Evolutionary conservation across 352 stramenopile species (phyloP).

Genomic region (Aphanomyces euteiches): DNA sequence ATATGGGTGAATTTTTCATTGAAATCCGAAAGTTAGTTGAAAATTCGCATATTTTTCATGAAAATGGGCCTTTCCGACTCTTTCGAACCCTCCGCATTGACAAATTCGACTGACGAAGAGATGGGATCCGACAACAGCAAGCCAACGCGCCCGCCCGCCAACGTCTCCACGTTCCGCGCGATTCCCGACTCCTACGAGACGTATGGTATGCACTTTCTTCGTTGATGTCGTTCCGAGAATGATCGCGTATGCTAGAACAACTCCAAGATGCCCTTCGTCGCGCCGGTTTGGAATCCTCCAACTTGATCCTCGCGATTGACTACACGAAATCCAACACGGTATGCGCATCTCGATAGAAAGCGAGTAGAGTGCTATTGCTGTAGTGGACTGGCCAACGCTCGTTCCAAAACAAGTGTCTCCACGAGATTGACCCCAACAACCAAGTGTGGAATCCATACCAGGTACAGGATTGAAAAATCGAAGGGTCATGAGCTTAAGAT

Average conservation of each 20-base stretch:
- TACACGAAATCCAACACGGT: conserved; percentile 66
- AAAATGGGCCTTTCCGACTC: no score
- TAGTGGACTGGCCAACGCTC: conserved; percentile 65
- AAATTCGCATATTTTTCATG: no score
- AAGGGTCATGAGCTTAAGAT: background rate
- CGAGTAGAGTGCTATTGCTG: background rate
- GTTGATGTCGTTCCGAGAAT: no score
- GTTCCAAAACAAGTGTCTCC: conserved; percentile 61
- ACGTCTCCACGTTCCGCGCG: background rate
- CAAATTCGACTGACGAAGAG: background rate
- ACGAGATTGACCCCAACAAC: conserved; percentile 56
- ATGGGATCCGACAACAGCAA: background rate
- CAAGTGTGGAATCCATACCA: conserved; percentile 61
- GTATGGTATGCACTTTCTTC: conserved; percentile 39
- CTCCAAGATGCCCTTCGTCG: conserved; percentile 58
- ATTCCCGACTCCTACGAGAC: conserved; percentile 62
- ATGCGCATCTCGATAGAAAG: background rate
- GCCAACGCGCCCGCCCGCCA: background rate
- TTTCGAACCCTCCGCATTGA: background rate
- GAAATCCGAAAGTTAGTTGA: no score
- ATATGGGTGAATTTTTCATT: no score
- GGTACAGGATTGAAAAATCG: conserved; percentile 23
- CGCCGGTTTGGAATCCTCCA: conserved; percentile 55
- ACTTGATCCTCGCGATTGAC: conserved; percentile 67
- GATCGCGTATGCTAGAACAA: conserved; percentile 39